Evolutionary conservation across 163 green algal genomes (phyloP).

Genomic region (Scenedesmus sp.): DNA sequence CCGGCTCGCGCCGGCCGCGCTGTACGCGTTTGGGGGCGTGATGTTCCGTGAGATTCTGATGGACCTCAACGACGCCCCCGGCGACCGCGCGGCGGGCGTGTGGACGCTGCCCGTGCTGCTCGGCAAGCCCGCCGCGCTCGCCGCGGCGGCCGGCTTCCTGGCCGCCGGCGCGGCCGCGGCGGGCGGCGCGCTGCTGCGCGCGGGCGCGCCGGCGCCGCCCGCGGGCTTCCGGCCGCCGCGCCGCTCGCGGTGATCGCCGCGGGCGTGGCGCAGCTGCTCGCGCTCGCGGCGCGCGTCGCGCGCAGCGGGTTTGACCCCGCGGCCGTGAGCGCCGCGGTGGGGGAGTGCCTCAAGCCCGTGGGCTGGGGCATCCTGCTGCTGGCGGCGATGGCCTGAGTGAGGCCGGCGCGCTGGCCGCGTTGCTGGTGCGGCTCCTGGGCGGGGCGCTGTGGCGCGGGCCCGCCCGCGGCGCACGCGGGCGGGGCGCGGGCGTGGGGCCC

Average conservation of each 20-base stretch:
- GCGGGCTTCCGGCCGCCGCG: not conserved
- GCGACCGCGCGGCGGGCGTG: conserved; percentile 60
- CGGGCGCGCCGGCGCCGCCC: not conserved
- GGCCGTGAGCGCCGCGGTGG: conserved; percentile 27
- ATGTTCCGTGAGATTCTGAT: conserved; percentile 72
- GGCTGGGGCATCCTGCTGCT: conserved; percentile 49
- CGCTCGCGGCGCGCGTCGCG: conserved; percentile 27
- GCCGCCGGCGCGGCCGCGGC: conserved; percentile 8
- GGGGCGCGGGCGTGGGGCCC: too few species aligned
- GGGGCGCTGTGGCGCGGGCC: too few species aligned
- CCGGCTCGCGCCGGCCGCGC: conserved; percentile 34
- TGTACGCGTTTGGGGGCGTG: conserved; percentile 64
- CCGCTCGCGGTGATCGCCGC: conserved; percentile 7
- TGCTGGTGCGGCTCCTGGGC: too few species aligned
- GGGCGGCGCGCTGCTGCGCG: too few species aligned
- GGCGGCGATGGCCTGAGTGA: conserved; percentile 28
- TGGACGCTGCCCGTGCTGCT: conserved; percentile 68
- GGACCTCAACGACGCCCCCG: conserved; percentile 65
- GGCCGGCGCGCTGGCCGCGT: too few species aligned
- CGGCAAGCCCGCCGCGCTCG: conserved; percentile 46
- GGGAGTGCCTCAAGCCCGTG: conserved; percentile 46
- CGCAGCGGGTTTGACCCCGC: conserved; percentile 21
- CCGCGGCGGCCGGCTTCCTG: conserved; percentile 23
- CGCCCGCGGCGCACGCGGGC: too few species aligned
- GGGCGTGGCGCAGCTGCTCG: not conserved